Evolutionary conservation across 768 basidiomycete genomes (phyloP).

Genomic region (Trametes gibbosa): DNA sequence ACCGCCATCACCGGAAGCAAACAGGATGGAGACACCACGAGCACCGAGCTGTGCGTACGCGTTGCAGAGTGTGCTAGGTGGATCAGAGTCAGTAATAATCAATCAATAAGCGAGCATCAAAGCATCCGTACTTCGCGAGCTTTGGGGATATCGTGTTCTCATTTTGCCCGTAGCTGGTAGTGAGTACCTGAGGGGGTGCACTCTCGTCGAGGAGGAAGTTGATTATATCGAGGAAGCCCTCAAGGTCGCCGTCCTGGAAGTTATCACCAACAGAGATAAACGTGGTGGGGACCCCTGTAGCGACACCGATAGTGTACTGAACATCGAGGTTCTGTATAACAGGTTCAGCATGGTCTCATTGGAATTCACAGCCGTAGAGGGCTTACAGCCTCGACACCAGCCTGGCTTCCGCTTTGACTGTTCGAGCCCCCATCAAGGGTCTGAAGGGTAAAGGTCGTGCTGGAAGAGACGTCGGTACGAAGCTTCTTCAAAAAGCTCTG

Average conservation of each 20-base stretch:
- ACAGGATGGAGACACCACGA: slow-evolving; percentile 62
- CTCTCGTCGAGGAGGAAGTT: slow-evolving; percentile 46
- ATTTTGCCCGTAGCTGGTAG: slow-evolving; percentile 70
- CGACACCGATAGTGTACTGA: slow-evolving; percentile 29
- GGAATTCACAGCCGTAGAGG: too few species aligned
- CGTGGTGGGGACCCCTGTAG: slow-evolving; percentile 52
- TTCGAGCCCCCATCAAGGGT: slow-evolving; percentile 53
- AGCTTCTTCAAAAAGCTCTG: slow-evolving; percentile 43
- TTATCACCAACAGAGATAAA: slow-evolving; percentile 45
- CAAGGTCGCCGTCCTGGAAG: slow-evolving; percentile 23
- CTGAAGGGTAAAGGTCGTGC: slow-evolving; percentile 18
- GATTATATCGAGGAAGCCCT: slow-evolving; percentile 46
- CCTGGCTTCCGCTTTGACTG: slow-evolving; percentile 38
- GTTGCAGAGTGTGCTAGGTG: slow-evolving; percentile 51
- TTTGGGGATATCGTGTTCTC: slow-evolving; percentile 63
- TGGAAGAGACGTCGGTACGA: slow-evolving; percentile 20
- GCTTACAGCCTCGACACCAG: slow-evolving; percentile 60
- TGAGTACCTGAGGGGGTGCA: slow-evolving; percentile 53
- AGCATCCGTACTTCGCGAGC: slow-evolving; percentile 44
- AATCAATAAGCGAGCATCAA: slow-evolving; percentile 30
- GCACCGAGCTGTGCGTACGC: slow-evolving; percentile 66
- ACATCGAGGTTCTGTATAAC: slow-evolving; percentile 25
- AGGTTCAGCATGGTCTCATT: too few species aligned
- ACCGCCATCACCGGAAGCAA: slow-evolving; percentile 70
- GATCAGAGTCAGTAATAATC: slow-evolving; percentile 43